Base-by-base conservation (phyloP, 2,329 filamentous ascomycete genomes). In the Alternaria sp. region DNA sequence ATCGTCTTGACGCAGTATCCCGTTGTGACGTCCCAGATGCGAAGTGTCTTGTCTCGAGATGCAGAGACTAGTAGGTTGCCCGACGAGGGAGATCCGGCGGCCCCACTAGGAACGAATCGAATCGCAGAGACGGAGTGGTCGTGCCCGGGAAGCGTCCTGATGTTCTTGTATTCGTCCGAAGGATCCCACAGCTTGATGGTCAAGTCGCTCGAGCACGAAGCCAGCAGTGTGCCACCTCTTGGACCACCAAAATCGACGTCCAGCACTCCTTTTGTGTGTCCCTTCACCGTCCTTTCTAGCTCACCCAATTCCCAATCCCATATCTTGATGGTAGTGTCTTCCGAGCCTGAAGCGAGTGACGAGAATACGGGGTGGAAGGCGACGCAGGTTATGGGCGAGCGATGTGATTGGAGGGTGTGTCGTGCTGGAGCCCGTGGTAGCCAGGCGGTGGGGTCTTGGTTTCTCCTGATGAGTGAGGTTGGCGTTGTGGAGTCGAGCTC, bases 281-380 rank as follows among this genome's bases (percentile, higher is more conserved):
- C 94, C 78, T 97, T 97, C 61, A 97, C 87, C 0, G 94, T 97
- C 66, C 91, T 85, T 79, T 97, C 94, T 5, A 97, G 85, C 80
- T 97, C 94, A 51, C 95, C 95, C 23, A 96, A 82, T 75, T 97
- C 94, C 92, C 94, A 97, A 76, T 97, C 94, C 94, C 94, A 97
- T 59, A 97, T 94, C 76, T 97, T 97, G 79, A 98, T 97, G 8
- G 92, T 97, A 58, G 89, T 92, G 79, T 97, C 95, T 78, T 97
- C 94, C 9, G 94, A 96, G 15, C 92, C 94, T 0, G 93, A 96
- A 10, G 94, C 95, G 21, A 97, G 85, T 6, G 92, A 95, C 10
- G 93, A 95, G 81, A 97, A 97, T 30, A 96, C 86, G 0, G 94
- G 94, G 78, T 97, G 94, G 77, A 97, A 97, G 15, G 94, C 94